phyloP scores from a whole-genome alignment of 2,329 filamentous ascomycete species.

The Aspergillus sp. region DNA sequence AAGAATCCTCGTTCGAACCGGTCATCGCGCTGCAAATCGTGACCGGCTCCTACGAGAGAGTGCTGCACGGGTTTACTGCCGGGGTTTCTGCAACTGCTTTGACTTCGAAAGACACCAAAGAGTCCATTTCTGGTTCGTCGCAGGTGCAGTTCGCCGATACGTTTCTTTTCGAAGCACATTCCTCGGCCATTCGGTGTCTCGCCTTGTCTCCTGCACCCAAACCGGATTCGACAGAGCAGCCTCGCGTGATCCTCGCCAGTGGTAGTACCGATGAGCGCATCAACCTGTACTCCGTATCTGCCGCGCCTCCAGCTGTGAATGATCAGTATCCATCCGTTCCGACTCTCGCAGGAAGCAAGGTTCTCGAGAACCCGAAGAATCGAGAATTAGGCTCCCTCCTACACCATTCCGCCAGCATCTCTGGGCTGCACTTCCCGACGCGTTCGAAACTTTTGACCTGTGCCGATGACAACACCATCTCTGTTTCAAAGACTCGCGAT shows the following conservation, averaged over 20 bases:
- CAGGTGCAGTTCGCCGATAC: slow-evolving; percentile 71
- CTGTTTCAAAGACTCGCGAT: slow-evolving; percentile 78
- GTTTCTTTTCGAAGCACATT: slow-evolving; percentile 92
- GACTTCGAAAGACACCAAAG: slow-evolving; percentile 18
- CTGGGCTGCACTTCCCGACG: slow-evolving; percentile 72
- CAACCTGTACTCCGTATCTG: slow-evolving; percentile 87
- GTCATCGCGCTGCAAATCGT: slow-evolving; percentile 73
- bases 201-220: slow-evolving; percentile 72
- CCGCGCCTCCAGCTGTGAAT: slow-evolving; percentile 53
- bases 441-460: slow-evolving; percentile 81
- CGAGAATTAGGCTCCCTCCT: slow-evolving; percentile 78
- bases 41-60: slow-evolving; percentile 86
- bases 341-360: slow-evolving; percentile 62
- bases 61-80: slow-evolving; percentile 85
- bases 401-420: slow-evolving; percentile 79
- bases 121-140: slow-evolving; percentile 23
- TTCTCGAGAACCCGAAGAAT: slow-evolving; percentile 79
- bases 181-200: slow-evolving; percentile 80
- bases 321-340: slow-evolving; percentile 55
- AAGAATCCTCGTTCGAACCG: slow-evolving; percentile 15
- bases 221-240: slow-evolving; percentile 47
- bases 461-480: slow-evolving; percentile 85
- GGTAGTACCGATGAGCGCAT: slow-evolving; percentile 91
- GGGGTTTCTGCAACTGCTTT: slow-evolving; percentile 46
- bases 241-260: slow-evolving; percentile 82